Evolutionary conservation across 2,329 filamentous ascomycete species (phyloP).

Genomic region (Beauveria caledonica): DNA sequence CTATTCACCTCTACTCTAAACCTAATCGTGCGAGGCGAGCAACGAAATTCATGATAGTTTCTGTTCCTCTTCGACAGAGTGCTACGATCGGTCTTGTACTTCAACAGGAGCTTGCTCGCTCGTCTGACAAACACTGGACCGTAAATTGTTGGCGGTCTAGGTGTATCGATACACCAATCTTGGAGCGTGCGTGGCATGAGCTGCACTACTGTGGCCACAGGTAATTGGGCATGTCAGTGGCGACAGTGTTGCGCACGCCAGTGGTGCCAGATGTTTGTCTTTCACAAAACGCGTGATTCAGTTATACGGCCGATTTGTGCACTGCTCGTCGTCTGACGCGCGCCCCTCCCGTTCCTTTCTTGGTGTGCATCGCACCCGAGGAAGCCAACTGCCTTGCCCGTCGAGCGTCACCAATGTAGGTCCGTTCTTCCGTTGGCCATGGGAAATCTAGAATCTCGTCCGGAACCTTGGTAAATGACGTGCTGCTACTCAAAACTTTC

Average conservation of each 20-base stretch:
- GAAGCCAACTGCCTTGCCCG: neutral
- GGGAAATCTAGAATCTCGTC: neutral
- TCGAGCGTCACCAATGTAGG: neutral
- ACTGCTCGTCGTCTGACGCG: neutral
- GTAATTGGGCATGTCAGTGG: neutral
- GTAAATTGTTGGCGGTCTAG: neutral
- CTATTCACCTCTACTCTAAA: neutral
- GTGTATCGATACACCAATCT: neutral
- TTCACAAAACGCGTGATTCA: neutral
- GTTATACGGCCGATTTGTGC: constrained; percentile 10
- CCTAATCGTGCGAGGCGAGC: neutral
- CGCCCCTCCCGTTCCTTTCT: neutral
- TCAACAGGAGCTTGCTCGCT: neutral
- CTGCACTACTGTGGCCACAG: neutral
- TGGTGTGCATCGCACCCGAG: neutral
- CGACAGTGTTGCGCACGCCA: neutral
- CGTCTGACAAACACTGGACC: neutral
- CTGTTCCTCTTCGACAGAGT: neutral
- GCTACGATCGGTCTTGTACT: neutral
- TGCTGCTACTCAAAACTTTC: neutral
- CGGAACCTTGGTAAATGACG: neutral
- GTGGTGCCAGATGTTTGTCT: neutral
- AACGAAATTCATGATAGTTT: neutral
- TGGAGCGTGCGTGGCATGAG: neutral
- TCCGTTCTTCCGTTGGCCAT: neutral